Evolutionary conservation across 2,329 filamentous ascomycete species (phyloP).

Genomic region (Ampelomyces quisqualis): DNA sequence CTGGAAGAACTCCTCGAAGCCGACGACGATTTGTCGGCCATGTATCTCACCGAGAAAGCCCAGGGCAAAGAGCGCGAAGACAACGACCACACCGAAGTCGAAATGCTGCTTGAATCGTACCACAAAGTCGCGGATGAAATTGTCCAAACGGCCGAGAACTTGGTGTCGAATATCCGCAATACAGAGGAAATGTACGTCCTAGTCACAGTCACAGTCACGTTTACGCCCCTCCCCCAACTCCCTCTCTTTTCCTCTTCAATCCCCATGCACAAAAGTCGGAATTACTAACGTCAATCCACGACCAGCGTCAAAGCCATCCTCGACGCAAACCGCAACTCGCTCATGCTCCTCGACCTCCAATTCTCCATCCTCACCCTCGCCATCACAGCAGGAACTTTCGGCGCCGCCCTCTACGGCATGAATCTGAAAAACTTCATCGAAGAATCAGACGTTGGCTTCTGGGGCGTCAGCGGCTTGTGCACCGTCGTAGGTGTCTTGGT

Average conservation of each 20-base stretch:
- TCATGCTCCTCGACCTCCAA: slow-evolving; percentile 96
- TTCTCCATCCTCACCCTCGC: slow-evolving; percentile 94
- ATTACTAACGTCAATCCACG: too few relatives aligned
- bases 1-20: slow-evolving; percentile 95
- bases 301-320: slow-evolving; percentile 91
- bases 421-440: slow-evolving; percentile 99
- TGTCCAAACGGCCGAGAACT: slow-evolving; percentile 87
- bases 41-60: slow-evolving; percentile 92
- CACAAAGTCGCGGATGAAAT: slow-evolving; percentile 98
- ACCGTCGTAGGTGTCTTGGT: slow-evolving; percentile 73
- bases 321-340: slow-evolving; percentile 94
- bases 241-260: too few relatives aligned
- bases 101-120: slow-evolving; percentile 95
- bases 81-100: slow-evolving; percentile 92
- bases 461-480: slow-evolving; percentile 69
- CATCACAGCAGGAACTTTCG: slow-evolving; percentile 90
- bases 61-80: slow-evolving; percentile 71
- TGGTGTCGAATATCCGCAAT: slow-evolving; percentile 93
- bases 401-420: slow-evolving; percentile 99
- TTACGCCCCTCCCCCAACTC: neutral
- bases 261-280: too few relatives aligned
- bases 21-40: slow-evolving; percentile 88
- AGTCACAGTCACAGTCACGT: too few relatives aligned
- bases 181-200: slow-evolving; percentile 94
- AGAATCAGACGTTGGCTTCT: slow-evolving; percentile 85